Conservation (phyloP, 2,329 filamentous ascomycete genomes). For the Lomentospora prolificans region DNA sequence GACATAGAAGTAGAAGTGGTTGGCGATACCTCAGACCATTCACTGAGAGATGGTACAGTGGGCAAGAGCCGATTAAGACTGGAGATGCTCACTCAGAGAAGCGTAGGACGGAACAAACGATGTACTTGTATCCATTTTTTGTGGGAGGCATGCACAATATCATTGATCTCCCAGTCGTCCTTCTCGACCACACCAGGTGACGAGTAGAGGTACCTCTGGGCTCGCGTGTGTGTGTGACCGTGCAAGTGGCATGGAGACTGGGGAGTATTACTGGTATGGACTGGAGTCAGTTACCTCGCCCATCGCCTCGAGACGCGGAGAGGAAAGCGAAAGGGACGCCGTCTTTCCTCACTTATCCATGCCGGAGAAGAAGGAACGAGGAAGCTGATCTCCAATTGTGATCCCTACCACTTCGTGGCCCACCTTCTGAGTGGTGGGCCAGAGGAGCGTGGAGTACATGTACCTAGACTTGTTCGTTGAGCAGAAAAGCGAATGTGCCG, state of each 20-base stretch:
- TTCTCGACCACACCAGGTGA: background rate
- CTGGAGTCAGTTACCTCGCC: background rate
- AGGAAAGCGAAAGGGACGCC: background rate
- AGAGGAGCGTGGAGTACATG: background rate
- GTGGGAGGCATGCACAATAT: conserved; percentile 4
- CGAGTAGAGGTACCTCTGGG: background rate
- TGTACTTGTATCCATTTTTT: background rate
- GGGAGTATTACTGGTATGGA: background rate
- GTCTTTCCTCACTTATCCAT: background rate
- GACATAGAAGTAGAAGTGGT: background rate
- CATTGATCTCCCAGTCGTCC: background rate
- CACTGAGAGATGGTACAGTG: background rate
- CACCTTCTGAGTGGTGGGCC: background rate
- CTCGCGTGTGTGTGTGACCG: background rate
- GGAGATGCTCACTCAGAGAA: background rate
- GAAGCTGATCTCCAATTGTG: background rate
- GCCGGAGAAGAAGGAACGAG: background rate
- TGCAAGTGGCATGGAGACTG: background rate
- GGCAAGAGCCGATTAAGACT: background rate
- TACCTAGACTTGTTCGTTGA: background rate
- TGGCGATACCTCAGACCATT: background rate
- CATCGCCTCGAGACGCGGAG: background rate
- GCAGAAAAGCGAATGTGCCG: background rate
- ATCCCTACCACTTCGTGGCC: background rate
- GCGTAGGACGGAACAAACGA: background rate